phyloP scores from a whole-genome alignment of 345 rosid genomes.

The Viola odorata region DNA sequence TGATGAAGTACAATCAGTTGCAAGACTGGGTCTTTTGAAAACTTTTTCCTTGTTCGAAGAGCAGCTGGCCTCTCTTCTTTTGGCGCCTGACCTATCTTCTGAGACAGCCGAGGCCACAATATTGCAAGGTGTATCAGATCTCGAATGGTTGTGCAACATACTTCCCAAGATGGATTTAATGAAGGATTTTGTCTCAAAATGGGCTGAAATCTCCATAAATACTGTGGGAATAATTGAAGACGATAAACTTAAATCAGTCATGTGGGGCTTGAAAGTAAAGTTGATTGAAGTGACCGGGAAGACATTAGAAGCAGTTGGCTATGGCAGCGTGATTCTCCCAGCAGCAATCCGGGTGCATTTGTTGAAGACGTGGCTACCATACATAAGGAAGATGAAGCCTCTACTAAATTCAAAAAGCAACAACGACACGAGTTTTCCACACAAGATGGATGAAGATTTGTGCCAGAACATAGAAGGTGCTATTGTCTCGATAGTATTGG shows the following conservation, averaged over 20 bases:
- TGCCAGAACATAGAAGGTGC: slow-evolving; percentile 80
- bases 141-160: slow-evolving; percentile 79
- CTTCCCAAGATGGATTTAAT: slow-evolving; percentile 65
- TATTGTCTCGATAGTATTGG: slow-evolving; percentile 58
- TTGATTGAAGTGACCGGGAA: slow-evolving; percentile 71
- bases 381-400: slow-evolving; percentile 68
- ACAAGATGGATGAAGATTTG: slow-evolving; percentile 77
- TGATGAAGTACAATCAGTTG: slow-evolving; percentile 64
- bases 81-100: slow-evolving; percentile 23
- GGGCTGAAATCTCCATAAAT: slow-evolving; percentile 52
- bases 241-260: slow-evolving; percentile 39
- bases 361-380: slow-evolving; percentile 80
- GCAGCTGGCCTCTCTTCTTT: slow-evolving; percentile 44
- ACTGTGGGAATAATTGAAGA: slow-evolving; percentile 49
- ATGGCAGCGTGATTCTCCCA: slow-evolving; percentile 74
- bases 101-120: slow-evolving; percentile 34
- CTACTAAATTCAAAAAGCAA: slow-evolving; percentile 45
- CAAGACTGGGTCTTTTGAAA: slow-evolving; percentile 45
- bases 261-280: slow-evolving; percentile 76
- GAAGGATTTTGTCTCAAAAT: slow-evolving; percentile 74
- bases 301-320: slow-evolving; percentile 85
- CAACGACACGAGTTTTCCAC: slow-evolving; percentile 35
- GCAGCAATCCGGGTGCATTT: slow-evolving; percentile 44
- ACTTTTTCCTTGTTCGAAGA: slow-evolving; percentile 48
- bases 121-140: slow-evolving; percentile 43